Base-by-base conservation (phyloP, 176 grass and related monocot species). In the Ensete glaucum region DNA sequence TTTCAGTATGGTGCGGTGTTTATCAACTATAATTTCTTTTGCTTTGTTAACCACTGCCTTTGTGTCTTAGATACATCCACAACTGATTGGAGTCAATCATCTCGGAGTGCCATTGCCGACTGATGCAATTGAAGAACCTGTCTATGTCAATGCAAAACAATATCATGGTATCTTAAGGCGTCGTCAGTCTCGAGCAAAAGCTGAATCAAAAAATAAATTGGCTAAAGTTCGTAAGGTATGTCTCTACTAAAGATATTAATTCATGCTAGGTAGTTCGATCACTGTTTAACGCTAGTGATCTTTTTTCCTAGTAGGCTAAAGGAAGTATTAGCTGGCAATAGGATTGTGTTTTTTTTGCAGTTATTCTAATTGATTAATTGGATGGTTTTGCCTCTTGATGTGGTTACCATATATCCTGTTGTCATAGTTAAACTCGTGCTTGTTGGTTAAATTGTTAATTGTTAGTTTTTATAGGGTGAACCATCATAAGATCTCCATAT, bases 131-230 rank as follows among this genome's bases (percentile, higher is more conserved):
- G 90, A 93, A 85, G 90, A 93, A 59, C 90, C 90, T 77, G 87
- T 93, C 1, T 93, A 85, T 89, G 90, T 93, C 43, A 93, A 93
- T 22, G 90, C 87, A 22, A 93, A 93, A 55, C 90, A 93, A 71
- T 89, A 93, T 75, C 88, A 93, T 79, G 90, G 87, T 50, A 93
- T 93, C 71, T 77, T 93, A 87, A 83, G 87, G 62, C 87, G 87
- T 8, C 84, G 90, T 6, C 90, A 93, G 57, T 89, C 90, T 71
- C 80, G 90, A 67, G 90, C 90, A 73, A 93, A 93, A 93, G 87
- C 90, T 81, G 90, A 93, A 75, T 85, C 85, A 56, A 82, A 93
- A 93, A 89, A 77, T 81, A 93, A 89, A 59, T 88, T 93, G 80
- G 54, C 76, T 65, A 93, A 89, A 85, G 79, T 54, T 25, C 90